phyloP scores from a whole-genome alignment of 176 grass and related monocot genomes.

The Panicum miliaceum region DNA sequence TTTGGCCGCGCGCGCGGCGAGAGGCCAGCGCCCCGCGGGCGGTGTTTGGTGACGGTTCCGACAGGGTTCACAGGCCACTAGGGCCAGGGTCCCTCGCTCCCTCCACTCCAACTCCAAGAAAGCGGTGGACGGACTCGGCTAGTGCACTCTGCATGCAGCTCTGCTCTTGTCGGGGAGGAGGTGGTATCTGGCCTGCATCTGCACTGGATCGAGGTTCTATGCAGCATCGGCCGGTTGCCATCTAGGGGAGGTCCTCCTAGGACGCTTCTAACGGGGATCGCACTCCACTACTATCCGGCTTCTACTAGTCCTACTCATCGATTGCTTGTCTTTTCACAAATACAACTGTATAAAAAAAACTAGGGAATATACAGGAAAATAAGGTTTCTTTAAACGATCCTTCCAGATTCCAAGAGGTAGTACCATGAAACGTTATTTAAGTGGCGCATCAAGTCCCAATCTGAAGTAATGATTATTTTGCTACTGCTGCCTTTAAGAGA shows the following conservation, averaged over 20 bases:
- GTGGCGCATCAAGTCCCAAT: neutral
- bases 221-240: neutral
- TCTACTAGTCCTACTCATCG: too few species aligned
- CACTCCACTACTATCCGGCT: neutral
- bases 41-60: neutral
- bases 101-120: neutral
- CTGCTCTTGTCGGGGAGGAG: neutral
- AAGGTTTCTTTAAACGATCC: neutral
- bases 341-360: too few species aligned
- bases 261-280: neutral
- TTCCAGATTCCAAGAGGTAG: too few species aligned
- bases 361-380: too few species aligned
- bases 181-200: constrained; percentile 12
- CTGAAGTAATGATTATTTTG: neutral
- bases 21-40: neutral
- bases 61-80: neutral
- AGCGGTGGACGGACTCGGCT: neutral
- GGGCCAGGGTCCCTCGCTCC: neutral
- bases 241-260: constrained; percentile 21
- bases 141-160: neutral
- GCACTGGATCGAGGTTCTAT: neutral
- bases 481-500: neutral
- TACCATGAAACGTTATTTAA: neutral
- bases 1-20: neutral
- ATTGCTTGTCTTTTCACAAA: too few species aligned